phyloP scores from a whole-genome alignment of 2,329 filamentous ascomycete species.

The Claviceps sp. region DNA sequence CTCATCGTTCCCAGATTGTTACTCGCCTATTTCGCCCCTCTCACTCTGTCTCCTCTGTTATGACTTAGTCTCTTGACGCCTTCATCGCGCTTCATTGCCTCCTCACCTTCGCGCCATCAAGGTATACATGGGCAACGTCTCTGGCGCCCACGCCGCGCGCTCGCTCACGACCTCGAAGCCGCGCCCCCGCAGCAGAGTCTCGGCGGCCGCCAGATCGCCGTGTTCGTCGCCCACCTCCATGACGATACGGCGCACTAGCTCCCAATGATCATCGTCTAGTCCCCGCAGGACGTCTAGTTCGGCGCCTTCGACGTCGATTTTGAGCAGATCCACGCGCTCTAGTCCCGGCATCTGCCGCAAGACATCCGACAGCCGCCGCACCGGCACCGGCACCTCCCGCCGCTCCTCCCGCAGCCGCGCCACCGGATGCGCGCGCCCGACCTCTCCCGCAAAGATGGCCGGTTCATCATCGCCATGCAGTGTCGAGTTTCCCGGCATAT shows the following conservation, averaged over 20 bases:
- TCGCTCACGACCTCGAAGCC: slow-evolving; percentile 10
- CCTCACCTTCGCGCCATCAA: not conserved
- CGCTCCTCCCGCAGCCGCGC: slow-evolving; percentile 3
- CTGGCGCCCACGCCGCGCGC: slow-evolving; percentile 4
- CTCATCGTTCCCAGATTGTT: no score
- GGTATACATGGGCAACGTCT: not conserved
- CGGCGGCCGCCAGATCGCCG: slow-evolving; percentile 5
- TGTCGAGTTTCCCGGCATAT: slow-evolving; percentile 13
- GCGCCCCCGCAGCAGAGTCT: slow-evolving; percentile 9
- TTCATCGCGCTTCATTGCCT: not conserved
- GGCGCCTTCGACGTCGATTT: slow-evolving; percentile 15
- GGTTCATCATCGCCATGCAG: slow-evolving; percentile 9
- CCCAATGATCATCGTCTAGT: slow-evolving; percentile 13
- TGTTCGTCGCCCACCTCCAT: slow-evolving; percentile 10
- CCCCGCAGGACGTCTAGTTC: slow-evolving; percentile 13
- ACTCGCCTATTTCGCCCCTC: no score
- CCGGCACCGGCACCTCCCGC: slow-evolving; percentile 6
- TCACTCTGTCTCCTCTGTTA: not conserved
- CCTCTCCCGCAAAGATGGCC: not conserved
- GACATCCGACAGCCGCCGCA: slow-evolving; percentile 11
- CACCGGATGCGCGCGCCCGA: not conserved
- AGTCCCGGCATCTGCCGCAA: slow-evolving; percentile 5
- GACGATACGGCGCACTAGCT: slow-evolving; percentile 9
- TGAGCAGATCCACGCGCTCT: slow-evolving; percentile 13
- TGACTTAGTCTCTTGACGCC: not conserved